Conservation (phyloP, 2,329 filamentous ascomycete genomes). For the Mariannaea sp. region DNA sequence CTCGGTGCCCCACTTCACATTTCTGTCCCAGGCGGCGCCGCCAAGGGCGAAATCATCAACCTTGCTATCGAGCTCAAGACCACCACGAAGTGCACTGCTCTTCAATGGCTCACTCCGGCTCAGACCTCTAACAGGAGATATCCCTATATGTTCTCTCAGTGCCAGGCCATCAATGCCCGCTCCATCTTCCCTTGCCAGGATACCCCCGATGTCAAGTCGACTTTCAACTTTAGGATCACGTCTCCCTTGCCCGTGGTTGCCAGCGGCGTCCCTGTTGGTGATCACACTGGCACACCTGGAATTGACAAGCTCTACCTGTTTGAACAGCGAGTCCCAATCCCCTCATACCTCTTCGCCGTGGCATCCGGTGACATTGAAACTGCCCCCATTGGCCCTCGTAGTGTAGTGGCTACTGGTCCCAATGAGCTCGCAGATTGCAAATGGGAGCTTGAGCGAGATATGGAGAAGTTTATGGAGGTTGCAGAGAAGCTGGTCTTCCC, state of each 20-base stretch:
- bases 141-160: constrained; percentile 98
- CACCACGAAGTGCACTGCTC: constrained; percentile 84
- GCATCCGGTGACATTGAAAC: constrained; percentile 83
- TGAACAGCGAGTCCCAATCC: constrained; percentile 89
- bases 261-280: constrained; percentile 70
- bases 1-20: constrained; percentile 75
- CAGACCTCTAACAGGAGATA: constrained; percentile 96
- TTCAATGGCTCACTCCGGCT: constrained; percentile 92
- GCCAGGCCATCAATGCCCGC: constrained; percentile 92
- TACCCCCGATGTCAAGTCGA: constrained; percentile 96
- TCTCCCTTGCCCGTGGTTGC: constrained; percentile 90
- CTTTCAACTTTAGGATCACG: constrained; percentile 84
- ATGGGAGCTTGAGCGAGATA: constrained; percentile 90
- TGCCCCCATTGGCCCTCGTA: constrained; percentile 85
- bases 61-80: constrained; percentile 75
- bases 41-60: constrained; percentile 58
- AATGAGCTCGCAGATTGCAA: constrained; percentile 83
- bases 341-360: constrained; percentile 92
- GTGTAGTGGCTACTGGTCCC: constrained; percentile 83
- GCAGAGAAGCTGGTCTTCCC: constrained; percentile 83
- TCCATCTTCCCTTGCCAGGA: constrained; percentile 97
- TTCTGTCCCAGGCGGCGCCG: constrained; percentile 58
- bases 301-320: constrained; percentile 77
- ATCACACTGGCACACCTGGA: constrained; percentile 49
- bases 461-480: constrained; percentile 87